A percentile compares a stretch with the other conserved stretches of the same genome.
These are phyloP conservation scores for Hirsutella thompsonii DNA, from an alignment of 2,329 filamentous ascomycete species.

Conservation along the genomic window DNA sequence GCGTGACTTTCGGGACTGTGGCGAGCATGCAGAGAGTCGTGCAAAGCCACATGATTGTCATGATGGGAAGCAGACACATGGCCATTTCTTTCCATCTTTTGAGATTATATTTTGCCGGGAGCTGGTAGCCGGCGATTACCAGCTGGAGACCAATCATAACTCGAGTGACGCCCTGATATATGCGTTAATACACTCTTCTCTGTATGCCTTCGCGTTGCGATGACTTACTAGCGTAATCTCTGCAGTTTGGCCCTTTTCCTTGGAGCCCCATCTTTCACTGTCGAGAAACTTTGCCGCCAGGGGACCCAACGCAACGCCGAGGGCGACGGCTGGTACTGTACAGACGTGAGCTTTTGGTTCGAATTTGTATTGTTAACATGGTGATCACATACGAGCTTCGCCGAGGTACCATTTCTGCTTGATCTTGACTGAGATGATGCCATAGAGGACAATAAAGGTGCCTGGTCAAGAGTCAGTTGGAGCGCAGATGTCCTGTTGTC, in stretches of 20 bases:
- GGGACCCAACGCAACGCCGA: constrained; percentile 42
- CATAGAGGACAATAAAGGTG: constrained; percentile 33
- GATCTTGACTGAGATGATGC: constrained; percentile 37
- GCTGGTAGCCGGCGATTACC: constrained; percentile 49
- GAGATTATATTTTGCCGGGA: constrained; percentile 41
- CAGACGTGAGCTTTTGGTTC: neutral
- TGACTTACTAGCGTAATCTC: constrained; percentile 25
- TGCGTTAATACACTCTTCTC: neutral
- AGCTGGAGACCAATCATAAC: constrained; percentile 50
- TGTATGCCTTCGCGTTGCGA: neutral
- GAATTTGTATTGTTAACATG: neutral
- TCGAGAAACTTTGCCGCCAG: constrained; percentile 39
- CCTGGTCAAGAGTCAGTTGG: constrained; percentile 15
- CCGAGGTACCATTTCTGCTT: constrained; percentile 41
- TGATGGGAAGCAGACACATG: constrained; percentile 43
- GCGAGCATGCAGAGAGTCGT: constrained; percentile 42
- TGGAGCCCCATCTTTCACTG: constrained; percentile 15
- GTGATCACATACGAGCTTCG: constrained; percentile 31
- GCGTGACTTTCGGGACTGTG: constrained; percentile 38
- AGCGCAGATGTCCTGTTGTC: too few species aligned
- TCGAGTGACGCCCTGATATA: constrained; percentile 32
- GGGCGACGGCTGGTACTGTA: constrained; percentile 38
- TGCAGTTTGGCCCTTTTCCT: constrained; percentile 15
- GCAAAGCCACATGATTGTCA: constrained; percentile 44
- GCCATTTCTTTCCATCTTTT: constrained; percentile 38